Evolutionary conservation across 2,329 filamentous ascomycete species (phyloP), one percentile per base, ranked within the genome.

Genomic region (Hymenoscyphus linearis): DNA sequence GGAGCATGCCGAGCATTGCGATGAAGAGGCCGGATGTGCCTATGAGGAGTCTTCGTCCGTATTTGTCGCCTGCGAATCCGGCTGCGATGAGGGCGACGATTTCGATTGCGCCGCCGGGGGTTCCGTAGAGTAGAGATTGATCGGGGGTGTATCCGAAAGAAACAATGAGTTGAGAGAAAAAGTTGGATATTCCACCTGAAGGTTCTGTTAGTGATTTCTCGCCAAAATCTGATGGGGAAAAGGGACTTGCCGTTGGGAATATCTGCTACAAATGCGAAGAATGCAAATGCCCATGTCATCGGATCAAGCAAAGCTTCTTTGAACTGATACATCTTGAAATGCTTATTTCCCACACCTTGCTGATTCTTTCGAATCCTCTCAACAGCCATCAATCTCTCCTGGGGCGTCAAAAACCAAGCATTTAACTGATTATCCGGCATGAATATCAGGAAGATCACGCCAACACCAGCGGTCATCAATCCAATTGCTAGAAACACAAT

Each of bases 151-250:
- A 74, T 7, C 72, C 72, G 53, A 74, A 72, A 10, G 81, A 81
- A 60, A 83, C 71, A 65, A 85, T 85, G 56, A 86, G 82, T 55
- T 85, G 74, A 0, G 82, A 84, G 57, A 81, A 81, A 64, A 85
- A 86, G 60, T 83, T 85, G 0, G 77, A 78, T 55, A 85, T 82
- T 14, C 83, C 83, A 34, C 35, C 52, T 55, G 22, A 7, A n/a
- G 16, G 13, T 5, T 26, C 13, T 44, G 35, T 57, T 27, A 47
- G 35, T 18, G 14, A 47, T 9, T 18, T 44, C 16, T 18, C 27
- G 16, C 22, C 22, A n/a, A 3, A 16, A 52, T n/a, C n/a, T n/a
- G n/a, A n/a, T n/a, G n/a, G 25, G 55, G 25, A 10, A 18, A 25
- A 44, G 9, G 6, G 10, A 60, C 64, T 62, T 37, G 67, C 72